Conservation (phyloP, 139 green algal genomes). For the Coelastrella sp. region DNA sequence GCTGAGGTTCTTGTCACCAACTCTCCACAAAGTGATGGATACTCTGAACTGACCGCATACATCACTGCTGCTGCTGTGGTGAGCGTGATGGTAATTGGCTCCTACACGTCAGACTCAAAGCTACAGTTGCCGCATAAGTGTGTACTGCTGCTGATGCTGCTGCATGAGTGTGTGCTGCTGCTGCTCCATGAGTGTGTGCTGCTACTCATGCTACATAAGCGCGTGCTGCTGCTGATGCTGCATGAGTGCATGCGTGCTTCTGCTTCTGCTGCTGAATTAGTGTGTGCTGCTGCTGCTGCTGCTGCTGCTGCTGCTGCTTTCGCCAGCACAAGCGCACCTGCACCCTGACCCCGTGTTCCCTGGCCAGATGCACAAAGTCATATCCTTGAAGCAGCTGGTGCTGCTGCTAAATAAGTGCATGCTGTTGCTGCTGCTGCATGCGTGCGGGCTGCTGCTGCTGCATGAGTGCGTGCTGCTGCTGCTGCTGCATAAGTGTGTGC, state of each 20-base stretch:
- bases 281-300: no score
- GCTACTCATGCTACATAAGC: no score
- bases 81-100: not conserved
- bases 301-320: not conserved
- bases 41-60: no score
- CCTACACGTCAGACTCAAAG: not conserved
- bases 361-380: slow-evolving; percentile 96
- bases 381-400: slow-evolving; percentile 93
- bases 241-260: not conserved
- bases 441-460: no score
- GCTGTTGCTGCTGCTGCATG: no score
- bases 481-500: not conserved
- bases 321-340: slow-evolving; percentile 65
- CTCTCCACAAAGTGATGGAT: no score
- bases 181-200: no score
- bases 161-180: no score
- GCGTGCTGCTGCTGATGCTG: not conserved
- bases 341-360: slow-evolving; percentile 84
- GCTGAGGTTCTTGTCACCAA: no score
- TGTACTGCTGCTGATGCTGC: not conserved
- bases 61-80: no score
- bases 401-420: no score
- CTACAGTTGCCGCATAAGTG: not conserved
- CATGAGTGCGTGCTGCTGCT: not conserved
- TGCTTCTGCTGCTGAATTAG: no score